These are phyloP conservation scores for Myxozyma lipomycoides DNA, from an alignment of 805 yeast species.

Conservation along the genomic window DNA sequence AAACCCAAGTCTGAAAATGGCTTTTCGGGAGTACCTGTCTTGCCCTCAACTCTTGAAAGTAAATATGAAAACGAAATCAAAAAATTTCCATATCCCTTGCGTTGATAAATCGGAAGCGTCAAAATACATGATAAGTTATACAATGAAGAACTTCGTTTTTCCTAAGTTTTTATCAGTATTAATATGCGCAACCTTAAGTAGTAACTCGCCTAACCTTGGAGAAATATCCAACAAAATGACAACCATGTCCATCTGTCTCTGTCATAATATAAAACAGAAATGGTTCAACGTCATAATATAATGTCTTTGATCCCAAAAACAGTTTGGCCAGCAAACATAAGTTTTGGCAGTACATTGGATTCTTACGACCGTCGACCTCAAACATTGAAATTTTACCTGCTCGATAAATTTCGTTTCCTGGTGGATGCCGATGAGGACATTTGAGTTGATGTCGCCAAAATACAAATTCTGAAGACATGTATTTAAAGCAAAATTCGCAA, in stretches of 20 bases:
- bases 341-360: slow-evolving; percentile 80
- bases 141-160: slow-evolving; percentile 58
- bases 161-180: slow-evolving; percentile 9
- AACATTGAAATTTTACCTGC: slow-evolving; percentile 67
- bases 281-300: slow-evolving; percentile 94
- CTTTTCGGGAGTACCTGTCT: slow-evolving; percentile 90
- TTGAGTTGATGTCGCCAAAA: slow-evolving; percentile 67
- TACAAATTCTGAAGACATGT: slow-evolving; percentile 65
- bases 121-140: slow-evolving; percentile 88
- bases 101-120: slow-evolving; percentile 81
- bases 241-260: slow-evolving; percentile 53
- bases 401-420: slow-evolving; percentile 88
- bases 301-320: slow-evolving; percentile 83
- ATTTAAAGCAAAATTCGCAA: slow-evolving; percentile 81
- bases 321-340: slow-evolving; percentile 84
- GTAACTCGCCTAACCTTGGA: slow-evolving; percentile 62
- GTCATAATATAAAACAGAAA: slow-evolving; percentile 84
- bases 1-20: slow-evolving; percentile 86
- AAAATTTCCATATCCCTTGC: slow-evolving; percentile 85
- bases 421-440: slow-evolving; percentile 71
- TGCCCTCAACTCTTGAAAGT: slow-evolving; percentile 67
- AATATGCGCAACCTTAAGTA: no score
- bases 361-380: slow-evolving; percentile 89
- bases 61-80: slow-evolving; percentile 86
- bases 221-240: slow-evolving; percentile 90